phyloP scores from a whole-genome alignment of 257 asterid species.

The Capsicum pubescens region DNA sequence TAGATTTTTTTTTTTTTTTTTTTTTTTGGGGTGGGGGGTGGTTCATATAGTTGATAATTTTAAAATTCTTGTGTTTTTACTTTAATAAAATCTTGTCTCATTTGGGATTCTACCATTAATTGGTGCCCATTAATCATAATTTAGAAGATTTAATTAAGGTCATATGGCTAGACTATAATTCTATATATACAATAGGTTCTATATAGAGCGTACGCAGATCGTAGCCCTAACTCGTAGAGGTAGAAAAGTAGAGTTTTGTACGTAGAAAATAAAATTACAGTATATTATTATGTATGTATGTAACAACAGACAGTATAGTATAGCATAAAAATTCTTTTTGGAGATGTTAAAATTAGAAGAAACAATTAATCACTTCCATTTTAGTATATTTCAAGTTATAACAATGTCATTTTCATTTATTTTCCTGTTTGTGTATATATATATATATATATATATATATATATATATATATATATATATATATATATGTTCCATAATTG shows the following conservation, averaged over 20 bases:
- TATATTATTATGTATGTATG: not conserved
- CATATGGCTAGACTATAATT: not conserved
- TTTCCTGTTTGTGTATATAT: not conserved
- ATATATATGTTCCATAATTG: not conserved
- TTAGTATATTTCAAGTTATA: not conserved
- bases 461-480: too few relatives aligned
- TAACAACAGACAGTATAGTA: too few relatives aligned
- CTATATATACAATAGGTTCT: not conserved
- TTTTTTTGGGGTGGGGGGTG: not conserved
- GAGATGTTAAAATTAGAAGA: not conserved
- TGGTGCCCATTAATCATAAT: slow-evolving; percentile 35
- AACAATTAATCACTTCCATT: not conserved
- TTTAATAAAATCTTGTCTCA: not conserved
- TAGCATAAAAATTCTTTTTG: not conserved
- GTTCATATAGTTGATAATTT: not conserved
- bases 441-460: too few relatives aligned
- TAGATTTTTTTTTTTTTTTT: not conserved
- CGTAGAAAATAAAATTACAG: not conserved
- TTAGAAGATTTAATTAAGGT: not conserved
- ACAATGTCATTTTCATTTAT: not conserved
- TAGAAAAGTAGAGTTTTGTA: not conserved
- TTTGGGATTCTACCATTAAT: slow-evolving; percentile 14
- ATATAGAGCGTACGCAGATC: not conserved
- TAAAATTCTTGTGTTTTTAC: not conserved
- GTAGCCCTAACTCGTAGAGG: too few relatives aligned